Percentiles rank a stretch among this genome's conserved stretches.
Conservation (phyloP, 768 basidiomycete species). For the Pleurotus cornucopiae region DNA sequence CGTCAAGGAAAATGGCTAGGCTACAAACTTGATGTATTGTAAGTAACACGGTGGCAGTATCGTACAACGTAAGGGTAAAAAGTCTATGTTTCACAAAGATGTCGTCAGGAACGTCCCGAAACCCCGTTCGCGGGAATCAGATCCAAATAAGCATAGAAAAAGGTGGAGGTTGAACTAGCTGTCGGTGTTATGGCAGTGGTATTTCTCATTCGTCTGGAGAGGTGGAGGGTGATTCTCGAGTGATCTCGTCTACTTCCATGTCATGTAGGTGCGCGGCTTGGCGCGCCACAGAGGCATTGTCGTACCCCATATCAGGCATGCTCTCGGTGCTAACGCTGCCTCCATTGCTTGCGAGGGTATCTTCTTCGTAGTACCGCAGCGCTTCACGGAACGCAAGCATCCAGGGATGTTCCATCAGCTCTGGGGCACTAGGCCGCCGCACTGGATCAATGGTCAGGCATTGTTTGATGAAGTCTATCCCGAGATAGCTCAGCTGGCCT, state of each 20-base stretch:
- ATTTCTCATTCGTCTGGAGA: slow-evolving; percentile 38
- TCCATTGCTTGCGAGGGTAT: slow-evolving; percentile 48
- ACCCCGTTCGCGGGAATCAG: too few relatives aligned
- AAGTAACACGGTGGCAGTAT: too few relatives aligned
- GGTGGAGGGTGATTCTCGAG: slow-evolving; percentile 18
- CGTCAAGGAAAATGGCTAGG: too few relatives aligned
- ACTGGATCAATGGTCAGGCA: slow-evolving; percentile 88
- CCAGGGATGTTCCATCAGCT: slow-evolving; percentile 88
- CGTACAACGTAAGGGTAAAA: too few relatives aligned
- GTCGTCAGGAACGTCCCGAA: too few relatives aligned
- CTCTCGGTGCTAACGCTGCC: slow-evolving; percentile 28
- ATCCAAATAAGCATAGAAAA: too few relatives aligned
- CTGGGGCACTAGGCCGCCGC: slow-evolving; percentile 76
- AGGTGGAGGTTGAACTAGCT: too few relatives aligned
- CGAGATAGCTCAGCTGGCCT: slow-evolving; percentile 80
- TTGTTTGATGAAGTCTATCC: slow-evolving; percentile 90
- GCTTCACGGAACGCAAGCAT: slow-evolving; percentile 79
- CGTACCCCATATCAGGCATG: slow-evolving; percentile 45
- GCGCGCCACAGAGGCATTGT: slow-evolving; percentile 47
- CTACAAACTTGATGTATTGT: too few relatives aligned
- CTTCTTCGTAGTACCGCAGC: slow-evolving; percentile 63
- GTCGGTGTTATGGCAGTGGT: slow-evolving; percentile 14
- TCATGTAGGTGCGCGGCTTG: slow-evolving; percentile 55
- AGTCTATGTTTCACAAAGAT: too few relatives aligned
- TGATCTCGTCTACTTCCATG: slow-evolving; percentile 56